Percentiles rank a stretch among this genome's conserved stretches.
Conservation (phyloP, 1,284 basidiomycete genomes). For the Puccinia coronata region DNA sequence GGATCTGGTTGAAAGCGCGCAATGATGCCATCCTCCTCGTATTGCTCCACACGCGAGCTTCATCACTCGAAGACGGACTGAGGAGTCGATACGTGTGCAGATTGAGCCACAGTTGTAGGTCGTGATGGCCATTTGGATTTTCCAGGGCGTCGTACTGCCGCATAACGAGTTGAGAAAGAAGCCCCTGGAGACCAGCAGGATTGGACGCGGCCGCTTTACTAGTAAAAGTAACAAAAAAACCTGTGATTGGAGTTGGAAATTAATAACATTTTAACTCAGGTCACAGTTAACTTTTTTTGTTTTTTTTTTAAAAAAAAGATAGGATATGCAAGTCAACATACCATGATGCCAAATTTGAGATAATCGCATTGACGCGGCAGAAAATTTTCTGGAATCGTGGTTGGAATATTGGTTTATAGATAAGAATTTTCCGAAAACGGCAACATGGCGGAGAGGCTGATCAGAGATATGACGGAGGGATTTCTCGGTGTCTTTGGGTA, state of each 20-base stretch:
- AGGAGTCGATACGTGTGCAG: slow-evolving; percentile 19
- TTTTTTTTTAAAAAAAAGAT: not conserved
- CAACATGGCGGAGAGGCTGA: not conserved
- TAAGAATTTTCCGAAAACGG: slow-evolving; percentile 1
- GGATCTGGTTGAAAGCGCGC: slow-evolving; percentile 13
- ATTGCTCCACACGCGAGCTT: not conserved
- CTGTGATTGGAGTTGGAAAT: not conserved
- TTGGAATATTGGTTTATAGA: not conserved
- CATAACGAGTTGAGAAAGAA: not conserved
- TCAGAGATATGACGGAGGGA: slow-evolving; percentile 21
- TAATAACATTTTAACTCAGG: not conserved
- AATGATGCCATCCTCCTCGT: not conserved
- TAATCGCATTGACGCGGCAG: not conserved
- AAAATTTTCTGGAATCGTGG: not conserved
- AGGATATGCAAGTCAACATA: not conserved
- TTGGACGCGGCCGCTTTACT: not conserved
- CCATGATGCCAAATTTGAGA: slow-evolving; percentile 16
- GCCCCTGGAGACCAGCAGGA: not conserved
- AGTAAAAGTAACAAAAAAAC: slow-evolving; percentile 25
- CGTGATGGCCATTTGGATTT: not conserved
- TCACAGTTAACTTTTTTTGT: not conserved
- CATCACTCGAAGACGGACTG: not conserved
- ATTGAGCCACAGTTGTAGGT: slow-evolving; percentile 13
- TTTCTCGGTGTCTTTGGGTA: not conserved
- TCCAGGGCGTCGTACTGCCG: slow-evolving; percentile 17